Conservation (phyloP, 371 early-diverging fungal genomes). For the Quaeritorhiza haematococci region DNA sequence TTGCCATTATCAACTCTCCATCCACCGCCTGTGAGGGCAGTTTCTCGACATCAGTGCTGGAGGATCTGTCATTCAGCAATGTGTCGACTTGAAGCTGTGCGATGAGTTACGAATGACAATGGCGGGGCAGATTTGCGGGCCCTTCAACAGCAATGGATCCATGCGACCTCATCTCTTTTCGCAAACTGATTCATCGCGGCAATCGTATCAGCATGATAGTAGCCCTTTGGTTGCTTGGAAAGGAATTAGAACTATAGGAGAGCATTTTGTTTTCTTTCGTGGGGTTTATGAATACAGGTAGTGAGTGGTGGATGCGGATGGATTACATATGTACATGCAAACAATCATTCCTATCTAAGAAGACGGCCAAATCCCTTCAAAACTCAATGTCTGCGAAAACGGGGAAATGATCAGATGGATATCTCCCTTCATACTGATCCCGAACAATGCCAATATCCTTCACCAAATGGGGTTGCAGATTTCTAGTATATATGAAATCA, state of each 20-base stretch:
- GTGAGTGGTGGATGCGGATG: too few species aligned
- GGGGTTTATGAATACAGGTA: slow-evolving; percentile 15
- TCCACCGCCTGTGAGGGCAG: too few species aligned
- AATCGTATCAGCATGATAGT: slow-evolving; percentile 6
- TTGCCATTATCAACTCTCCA: too few species aligned
- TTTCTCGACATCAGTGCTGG: slow-evolving; percentile 21
- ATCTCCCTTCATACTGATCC: background rate
- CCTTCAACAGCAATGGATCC: background rate
- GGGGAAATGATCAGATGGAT: background rate
- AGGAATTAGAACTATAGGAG: slow-evolving; percentile 20
- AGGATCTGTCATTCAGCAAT: slow-evolving; percentile 11
- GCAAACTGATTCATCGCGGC: too few species aligned
- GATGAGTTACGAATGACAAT: slow-evolving; percentile 28
- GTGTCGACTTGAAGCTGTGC: slow-evolving; percentile 13
- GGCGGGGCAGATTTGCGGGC: slow-evolving; percentile 19
- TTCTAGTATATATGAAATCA: background rate
- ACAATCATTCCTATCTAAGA: too few species aligned
- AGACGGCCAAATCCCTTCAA: too few species aligned
- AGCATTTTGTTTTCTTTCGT: slow-evolving; percentile 23
- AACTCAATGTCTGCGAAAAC: background rate
- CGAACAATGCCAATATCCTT: background rate
- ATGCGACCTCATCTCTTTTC: slow-evolving; percentile 16
- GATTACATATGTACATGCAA: too few species aligned
- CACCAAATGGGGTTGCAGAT: background rate
- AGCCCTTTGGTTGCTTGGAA: slow-evolving; percentile 18